Conservation (phyloP, 2,329 filamentous ascomycete genomes). For the Hymenoscyphus albidus region DNA sequence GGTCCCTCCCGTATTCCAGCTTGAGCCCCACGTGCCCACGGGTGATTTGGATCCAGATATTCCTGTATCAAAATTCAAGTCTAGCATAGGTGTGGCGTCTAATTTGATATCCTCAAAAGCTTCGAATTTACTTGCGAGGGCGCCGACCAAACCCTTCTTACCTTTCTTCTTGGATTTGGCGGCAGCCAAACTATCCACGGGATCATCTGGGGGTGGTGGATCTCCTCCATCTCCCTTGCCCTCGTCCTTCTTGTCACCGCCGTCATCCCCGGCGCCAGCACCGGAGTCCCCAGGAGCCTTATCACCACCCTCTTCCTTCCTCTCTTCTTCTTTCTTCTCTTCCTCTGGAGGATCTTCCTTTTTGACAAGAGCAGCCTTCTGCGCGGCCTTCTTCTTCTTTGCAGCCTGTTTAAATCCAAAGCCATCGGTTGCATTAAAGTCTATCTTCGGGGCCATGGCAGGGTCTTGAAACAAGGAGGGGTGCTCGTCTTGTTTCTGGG, state of each 20-base stretch:
- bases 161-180: constrained; percentile 53
- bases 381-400: constrained; percentile 31
- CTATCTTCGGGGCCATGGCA: constrained; percentile 45
- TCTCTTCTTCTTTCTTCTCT: constrained; percentile 44
- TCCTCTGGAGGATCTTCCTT: constrained; percentile 35
- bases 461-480: constrained; percentile 44
- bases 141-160: constrained; percentile 48
- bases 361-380: constrained; percentile 29
- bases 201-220: constrained; percentile 43
- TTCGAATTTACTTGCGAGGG: constrained; percentile 41
- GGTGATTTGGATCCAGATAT: constrained; percentile 41
- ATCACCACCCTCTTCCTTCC: constrained; percentile 40
- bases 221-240: constrained; percentile 39
- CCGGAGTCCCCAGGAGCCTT: constrained; percentile 34
- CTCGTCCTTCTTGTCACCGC: constrained; percentile 33
- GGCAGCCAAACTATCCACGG: constrained; percentile 47
- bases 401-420: constrained; percentile 51
- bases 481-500: constrained; percentile 15
- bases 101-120: constrained; percentile 68
- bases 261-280: constrained; percentile 36
- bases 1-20: constrained; percentile 49
- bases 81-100: constrained; percentile 57
- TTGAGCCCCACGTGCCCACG: constrained; percentile 58
- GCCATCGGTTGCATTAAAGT: constrained; percentile 53
- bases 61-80: constrained; percentile 50